Base-by-base conservation (phyloP, 345 rosid genomes). In the Citrus glauca region DNA sequence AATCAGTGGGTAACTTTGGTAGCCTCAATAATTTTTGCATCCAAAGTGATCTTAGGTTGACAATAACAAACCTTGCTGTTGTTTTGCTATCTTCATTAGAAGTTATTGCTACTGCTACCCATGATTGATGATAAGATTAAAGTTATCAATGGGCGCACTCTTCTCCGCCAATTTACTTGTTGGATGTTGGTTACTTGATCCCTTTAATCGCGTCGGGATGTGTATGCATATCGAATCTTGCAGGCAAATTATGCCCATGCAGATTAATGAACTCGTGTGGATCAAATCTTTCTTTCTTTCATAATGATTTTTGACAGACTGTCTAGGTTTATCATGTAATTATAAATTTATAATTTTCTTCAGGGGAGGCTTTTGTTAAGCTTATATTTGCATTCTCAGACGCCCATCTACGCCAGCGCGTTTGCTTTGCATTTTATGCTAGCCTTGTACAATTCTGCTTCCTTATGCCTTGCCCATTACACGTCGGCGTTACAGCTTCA, bases 21-120 rank as follows among this genome's bases (percentile, higher is more conserved):
- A 75, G 74, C 80, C 69, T 73, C 33, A 89, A 89, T 89, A 89
- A 89, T 83, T 64, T 61, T 75, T 80, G 74, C 55, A 80, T 71
- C 77, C 74, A 62, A 85, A 77, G 78, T 61, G 79, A 79, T 53
- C 82, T 77, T 79, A 81, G 81, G 50, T 78, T 81, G 35, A 35
- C 56, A 74, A 83, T 79, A 24, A 35, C 56, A 74, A 83, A 82
- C 81, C 72, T 73, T 78, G 40, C 57, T 73, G 78, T 69, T 80
- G 70, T 86, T 75, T 62, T 77, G 63, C 76, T 77, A 7, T 71
- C 71, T 48, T 74, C 74, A 79, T 73, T 57, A 78, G 55, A 77
- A 76, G 64, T 80, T 78, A 78, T 78, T 70, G 69, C 79, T 64
- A 48, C 59, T 60, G 50, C 72, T 53, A 53, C 64, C 65, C 66